Evolutionary conservation across 345 rosid genomes (phyloP).

Genomic region (Acer saccharum): DNA sequence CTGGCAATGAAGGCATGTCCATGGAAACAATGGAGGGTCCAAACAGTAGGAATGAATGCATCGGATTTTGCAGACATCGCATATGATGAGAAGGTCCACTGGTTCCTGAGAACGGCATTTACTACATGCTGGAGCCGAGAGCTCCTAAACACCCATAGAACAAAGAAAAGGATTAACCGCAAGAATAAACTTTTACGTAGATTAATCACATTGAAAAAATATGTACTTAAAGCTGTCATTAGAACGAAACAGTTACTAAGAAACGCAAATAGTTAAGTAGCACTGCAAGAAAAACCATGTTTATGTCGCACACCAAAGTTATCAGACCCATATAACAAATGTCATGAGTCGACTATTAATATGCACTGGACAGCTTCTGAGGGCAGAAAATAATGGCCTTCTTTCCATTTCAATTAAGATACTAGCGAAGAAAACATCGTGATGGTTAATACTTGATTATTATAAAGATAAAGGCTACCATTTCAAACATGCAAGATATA

Average conservation of each 20-base stretch:
- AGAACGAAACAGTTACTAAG: background rate
- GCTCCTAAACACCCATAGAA: slow-evolving; percentile 37
- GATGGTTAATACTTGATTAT: background rate
- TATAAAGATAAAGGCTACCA: background rate
- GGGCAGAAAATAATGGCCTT: background rate
- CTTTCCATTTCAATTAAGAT: background rate
- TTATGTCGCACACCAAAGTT: background rate
- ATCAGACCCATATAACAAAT: background rate
- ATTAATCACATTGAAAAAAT: background rate
- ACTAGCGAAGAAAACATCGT: background rate
- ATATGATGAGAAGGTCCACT: slow-evolving; percentile 68
- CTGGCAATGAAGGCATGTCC: slow-evolving; percentile 86
- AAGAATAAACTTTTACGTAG: background rate
- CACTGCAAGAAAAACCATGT: background rate
- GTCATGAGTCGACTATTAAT: background rate
- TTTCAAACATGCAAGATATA: background rate
- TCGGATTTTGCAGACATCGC: slow-evolving; percentile 62
- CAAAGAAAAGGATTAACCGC: slow-evolving; percentile 1
- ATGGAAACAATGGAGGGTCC: slow-evolving; percentile 78
- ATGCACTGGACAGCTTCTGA: background rate
- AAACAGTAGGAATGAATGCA: slow-evolving; percentile 79
- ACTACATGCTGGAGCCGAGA: slow-evolving; percentile 48
- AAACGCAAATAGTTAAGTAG: background rate
- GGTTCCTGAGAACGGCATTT: slow-evolving; percentile 70
- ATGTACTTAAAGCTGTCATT: background rate